A percentile compares a stretch with the other conserved stretches of the same genome.
These are phyloP conservation scores for Ustilago loliicola DNA, from an alignment of 1,284 basidiomycete species.

Conservation along the genomic window DNA sequence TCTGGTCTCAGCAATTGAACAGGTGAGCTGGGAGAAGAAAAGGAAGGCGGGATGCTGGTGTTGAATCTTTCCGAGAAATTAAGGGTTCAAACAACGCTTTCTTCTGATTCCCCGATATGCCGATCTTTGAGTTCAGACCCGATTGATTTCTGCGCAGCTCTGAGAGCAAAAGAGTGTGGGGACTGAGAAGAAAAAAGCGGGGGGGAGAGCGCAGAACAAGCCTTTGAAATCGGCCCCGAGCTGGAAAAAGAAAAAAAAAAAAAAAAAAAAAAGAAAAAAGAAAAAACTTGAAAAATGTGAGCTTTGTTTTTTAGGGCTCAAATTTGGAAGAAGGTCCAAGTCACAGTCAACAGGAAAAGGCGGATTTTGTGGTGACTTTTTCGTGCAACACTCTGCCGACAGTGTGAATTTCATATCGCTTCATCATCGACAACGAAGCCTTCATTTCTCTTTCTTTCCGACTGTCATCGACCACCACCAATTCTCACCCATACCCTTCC, in stretches of 20 bases:
- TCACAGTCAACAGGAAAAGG: neutral
- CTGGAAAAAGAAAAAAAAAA: conserved; percentile 30
- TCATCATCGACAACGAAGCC: neutral
- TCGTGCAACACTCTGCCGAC: neutral
- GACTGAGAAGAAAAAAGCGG: conserved; percentile 4
- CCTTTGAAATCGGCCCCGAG: conserved; percentile 20
- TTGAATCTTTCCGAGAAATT: conserved; percentile 7
- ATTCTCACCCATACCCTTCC: conserved; percentile 4
- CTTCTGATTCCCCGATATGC: neutral
- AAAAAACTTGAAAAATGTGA: conserved; percentile 24
- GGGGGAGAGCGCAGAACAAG: conserved; percentile 1
- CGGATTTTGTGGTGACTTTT: neutral
- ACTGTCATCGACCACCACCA: conserved; percentile 35
- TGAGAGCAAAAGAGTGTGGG: conserved; percentile 7
- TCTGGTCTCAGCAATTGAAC: neutral
- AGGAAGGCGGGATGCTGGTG: neutral
- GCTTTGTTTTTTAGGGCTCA: conserved; percentile 10
- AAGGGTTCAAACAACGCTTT: conserved; percentile 13
- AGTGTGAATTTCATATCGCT: too few species aligned
- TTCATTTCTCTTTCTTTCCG: conserved; percentile 9
- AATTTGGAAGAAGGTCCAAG: neutral
- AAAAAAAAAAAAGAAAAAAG: conserved; percentile 15
- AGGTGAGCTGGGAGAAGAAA: neutral
- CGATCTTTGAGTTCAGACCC: neutral
- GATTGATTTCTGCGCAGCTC: neutral